phyloP scores from a whole-genome alignment of 129 eudicot species.

The Glebionis coronaria region DNA sequence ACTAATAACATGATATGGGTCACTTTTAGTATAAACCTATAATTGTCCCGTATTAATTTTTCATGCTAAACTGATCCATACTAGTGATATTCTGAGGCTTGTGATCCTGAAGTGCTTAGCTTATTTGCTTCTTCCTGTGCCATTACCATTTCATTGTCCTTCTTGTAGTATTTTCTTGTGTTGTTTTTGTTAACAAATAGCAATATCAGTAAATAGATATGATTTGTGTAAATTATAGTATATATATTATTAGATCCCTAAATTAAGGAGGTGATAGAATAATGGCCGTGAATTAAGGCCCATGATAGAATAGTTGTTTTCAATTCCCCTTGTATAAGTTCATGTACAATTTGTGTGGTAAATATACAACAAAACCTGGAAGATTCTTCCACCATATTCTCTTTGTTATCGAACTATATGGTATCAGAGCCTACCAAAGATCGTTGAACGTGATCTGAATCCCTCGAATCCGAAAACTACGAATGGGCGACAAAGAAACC shows the following conservation, averaged over 20 bases:
- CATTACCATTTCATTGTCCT: too few relatives aligned
- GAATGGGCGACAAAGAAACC: slow-evolving; percentile 7
- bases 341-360: not conserved
- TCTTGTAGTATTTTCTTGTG: too few relatives aligned
- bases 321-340: not conserved
- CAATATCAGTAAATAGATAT: not conserved
- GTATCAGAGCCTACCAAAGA: too few relatives aligned
- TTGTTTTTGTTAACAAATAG: not conserved
- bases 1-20: too few relatives aligned
- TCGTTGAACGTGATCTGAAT: not conserved
- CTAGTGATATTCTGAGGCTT: too few relatives aligned
- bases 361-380: not conserved
- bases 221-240: slow-evolving; percentile 3
- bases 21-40: too few relatives aligned
- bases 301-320: not conserved
- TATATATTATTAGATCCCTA: slow-evolving; percentile 5
- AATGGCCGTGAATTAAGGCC: slow-evolving; percentile 2
- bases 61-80: too few relatives aligned
- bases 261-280: too few relatives aligned
- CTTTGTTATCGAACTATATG: not conserved
- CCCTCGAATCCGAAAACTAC: not conserved
- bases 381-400: slow-evolving; percentile 2
- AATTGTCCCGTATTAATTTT: too few relatives aligned
- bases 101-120: too few relatives aligned
- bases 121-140: too few relatives aligned